Base-by-base conservation (phyloP, 306 rosid genomes). In the Luffa aegyptiaca region DNA sequence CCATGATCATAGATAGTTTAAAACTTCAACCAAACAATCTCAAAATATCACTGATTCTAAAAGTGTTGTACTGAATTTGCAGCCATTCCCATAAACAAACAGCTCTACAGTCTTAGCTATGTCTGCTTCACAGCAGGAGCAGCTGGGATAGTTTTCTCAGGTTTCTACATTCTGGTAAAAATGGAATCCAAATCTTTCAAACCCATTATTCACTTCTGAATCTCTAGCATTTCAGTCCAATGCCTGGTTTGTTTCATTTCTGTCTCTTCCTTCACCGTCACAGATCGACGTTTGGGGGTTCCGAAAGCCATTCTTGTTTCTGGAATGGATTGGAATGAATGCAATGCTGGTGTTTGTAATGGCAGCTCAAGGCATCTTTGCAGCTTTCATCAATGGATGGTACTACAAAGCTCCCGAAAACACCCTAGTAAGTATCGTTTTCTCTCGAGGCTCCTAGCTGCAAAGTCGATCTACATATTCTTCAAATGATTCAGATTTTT, bases 311-410 rank as follows among this genome's bases (percentile, higher is more conserved):
- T 93, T 93, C 77, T 82, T 93, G 56, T 89, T 90, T 85, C 84
- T 93, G 63, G 97, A 93, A 72, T 93, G 98, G 98, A 93, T 93
- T 35, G 98, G 98, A 82, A 90, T 89, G 97, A 93, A 93, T 79
- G 97, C 97, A 11, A 92, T 93, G 98, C 89, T 92, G 21, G 97
- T 93, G 79, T 93, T 83, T 85, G 96, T 92, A 81, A 78, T 93
- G 93, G 97, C 96, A 57, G 98, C 97, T 16, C 83, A 93, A 39
- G 97, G 96, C 6, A 93, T 93, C 69, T 92, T 93, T 14, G 98
- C 96, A 31, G 97, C 96, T 62, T 93, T 93, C 77, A 86, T 93
- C 35, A 93, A 93, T 81, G 98, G 96, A 21, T 92, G 97, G 98
- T 93, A 81, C 75, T 92, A 92, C 81, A 81, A 83, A 76, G 57